Base-by-base conservation (phyloP, 352 stramenopile species). In the Phytopythium delawarense region DNA sequence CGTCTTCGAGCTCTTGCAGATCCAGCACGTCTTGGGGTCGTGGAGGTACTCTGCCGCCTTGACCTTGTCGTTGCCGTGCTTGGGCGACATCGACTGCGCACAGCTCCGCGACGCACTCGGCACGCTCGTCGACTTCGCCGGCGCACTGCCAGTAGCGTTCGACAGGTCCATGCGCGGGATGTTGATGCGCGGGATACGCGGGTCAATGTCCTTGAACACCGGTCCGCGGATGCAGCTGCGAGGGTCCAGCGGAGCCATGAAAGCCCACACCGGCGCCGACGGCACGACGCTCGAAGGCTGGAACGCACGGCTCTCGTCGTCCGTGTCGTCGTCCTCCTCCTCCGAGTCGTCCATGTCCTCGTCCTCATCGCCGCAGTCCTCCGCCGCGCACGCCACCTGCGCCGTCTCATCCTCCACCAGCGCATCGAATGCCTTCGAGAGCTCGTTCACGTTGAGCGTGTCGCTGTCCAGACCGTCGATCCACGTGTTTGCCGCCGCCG, bases 1-100 rank as follows among this genome's bases (percentile, higher is more conserved):
- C 49, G 84, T 89, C 74, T 93, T 94, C 49, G 72, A 76, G 51
- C 81, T 92, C 78, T 93, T 92, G 81, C 86, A 94, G 62, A 94
- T 91, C 86, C 86, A 94, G 81, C 86, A 94, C 59, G 78, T 87
- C 61, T 75, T 69, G 16, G 84, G 65, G 69, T 93, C 76, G 67
- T 94, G 86, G 28, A 75, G 63, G 71, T 91, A 92, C 61, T 73
- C 70, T 3, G 70, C 53, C 35, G 74, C 53, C 51, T 32, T 45
- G 59, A 23, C 67, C 72, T 87, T 93, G 51, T 72, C 69, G 42
- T 76, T 72, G 70, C 75, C 67, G 12, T 59, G 61, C 73, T 78
- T 86, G 4, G 80, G 76, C 39, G 77, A 91, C 65, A 84, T 70
- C 25, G 64, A 70, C 65, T 69, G 56, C 39, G 28, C 50, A 16